Evolutionary conservation across 192 early-diverging fungal species (phyloP).

Genomic region (Rhizophagus prolifer): DNA sequence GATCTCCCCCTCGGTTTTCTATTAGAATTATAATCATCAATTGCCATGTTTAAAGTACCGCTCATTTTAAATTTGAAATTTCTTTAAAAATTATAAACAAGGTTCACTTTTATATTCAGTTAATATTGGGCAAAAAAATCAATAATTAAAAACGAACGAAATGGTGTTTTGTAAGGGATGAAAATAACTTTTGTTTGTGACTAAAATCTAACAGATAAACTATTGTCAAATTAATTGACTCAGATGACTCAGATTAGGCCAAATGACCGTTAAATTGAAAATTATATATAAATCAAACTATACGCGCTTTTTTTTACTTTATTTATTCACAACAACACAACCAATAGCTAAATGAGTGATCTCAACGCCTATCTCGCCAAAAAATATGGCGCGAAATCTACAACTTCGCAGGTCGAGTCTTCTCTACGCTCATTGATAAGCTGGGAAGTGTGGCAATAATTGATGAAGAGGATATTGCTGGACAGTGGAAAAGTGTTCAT

Average conservation of each 20-base stretch:
- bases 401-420: neutral
- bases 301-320: too few species aligned
- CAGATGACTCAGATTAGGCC: too few species aligned
- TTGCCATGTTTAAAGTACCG: slow-evolving; percentile 18
- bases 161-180: neutral
- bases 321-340: too few species aligned
- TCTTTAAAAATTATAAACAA: neutral
- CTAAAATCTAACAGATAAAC: too few species aligned
- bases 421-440: neutral
- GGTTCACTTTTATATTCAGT: neutral
- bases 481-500: slow-evolving; percentile 10
- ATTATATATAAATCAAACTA: too few species aligned
- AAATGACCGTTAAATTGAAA: too few species aligned
- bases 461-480: slow-evolving; percentile 23
- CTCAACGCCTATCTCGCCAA: slow-evolving; percentile 20
- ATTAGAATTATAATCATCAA: slow-evolving; percentile 12
- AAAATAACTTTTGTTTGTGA: neutral
- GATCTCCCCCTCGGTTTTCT: neutral
- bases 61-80: neutral
- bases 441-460: neutral
- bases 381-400: slow-evolving; percentile 20
- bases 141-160: neutral
- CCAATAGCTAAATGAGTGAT: neutral
- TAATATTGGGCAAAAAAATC: neutral
- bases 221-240: too few species aligned